These are phyloP conservation scores for Pestalotiopsis sp. DNA, from an alignment of 2,329 filamentous ascomycete genomes.

Conservation along the genomic window DNA sequence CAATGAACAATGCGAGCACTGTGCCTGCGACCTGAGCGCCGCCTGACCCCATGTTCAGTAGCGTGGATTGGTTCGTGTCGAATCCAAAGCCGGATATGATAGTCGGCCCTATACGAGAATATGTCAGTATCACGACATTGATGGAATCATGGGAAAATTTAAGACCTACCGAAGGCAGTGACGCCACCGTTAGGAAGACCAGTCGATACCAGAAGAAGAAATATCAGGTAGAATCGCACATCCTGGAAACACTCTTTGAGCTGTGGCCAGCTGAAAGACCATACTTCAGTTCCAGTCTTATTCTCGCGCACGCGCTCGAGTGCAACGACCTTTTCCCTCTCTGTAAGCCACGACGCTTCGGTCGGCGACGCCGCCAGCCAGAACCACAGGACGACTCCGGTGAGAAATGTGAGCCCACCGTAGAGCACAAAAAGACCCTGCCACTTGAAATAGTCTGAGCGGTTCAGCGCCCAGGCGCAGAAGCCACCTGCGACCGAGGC, in stretches of 20 bases:
- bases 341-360: slow-evolving; percentile 3
- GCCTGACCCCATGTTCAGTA: slow-evolving; percentile 3
- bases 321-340: slow-evolving; percentile 3
- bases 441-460: background rate
- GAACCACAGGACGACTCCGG: background rate
- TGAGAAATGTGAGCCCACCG: background rate
- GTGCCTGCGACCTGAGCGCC: background rate
- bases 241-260: slow-evolving; percentile 1
- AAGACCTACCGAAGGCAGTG: background rate
- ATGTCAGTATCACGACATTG: background rate
- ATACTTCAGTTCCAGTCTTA: slow-evolving; percentile 4
- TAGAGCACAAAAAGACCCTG: slow-evolving; percentile 3
- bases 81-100: slow-evolving; percentile 1
- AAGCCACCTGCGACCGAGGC: background rate
- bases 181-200: slow-evolving; percentile 1
- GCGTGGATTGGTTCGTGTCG: background rate
- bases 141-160: background rate
- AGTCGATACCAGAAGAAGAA: background rate
- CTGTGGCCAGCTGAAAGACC: slow-evolving; percentile 2
- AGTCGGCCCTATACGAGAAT: background rate
- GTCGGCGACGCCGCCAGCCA: slow-evolving; percentile 1
- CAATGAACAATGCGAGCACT: background rate
- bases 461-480: slow-evolving; percentile 3
- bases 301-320: slow-evolving; percentile 2
- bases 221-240: slow-evolving; percentile 3